A percentile compares a stretch with the other conserved stretches of the same genome.
phyloP scores from a whole-genome alignment of 139 green algal species.

The Haematococcus lacustris region DNA sequence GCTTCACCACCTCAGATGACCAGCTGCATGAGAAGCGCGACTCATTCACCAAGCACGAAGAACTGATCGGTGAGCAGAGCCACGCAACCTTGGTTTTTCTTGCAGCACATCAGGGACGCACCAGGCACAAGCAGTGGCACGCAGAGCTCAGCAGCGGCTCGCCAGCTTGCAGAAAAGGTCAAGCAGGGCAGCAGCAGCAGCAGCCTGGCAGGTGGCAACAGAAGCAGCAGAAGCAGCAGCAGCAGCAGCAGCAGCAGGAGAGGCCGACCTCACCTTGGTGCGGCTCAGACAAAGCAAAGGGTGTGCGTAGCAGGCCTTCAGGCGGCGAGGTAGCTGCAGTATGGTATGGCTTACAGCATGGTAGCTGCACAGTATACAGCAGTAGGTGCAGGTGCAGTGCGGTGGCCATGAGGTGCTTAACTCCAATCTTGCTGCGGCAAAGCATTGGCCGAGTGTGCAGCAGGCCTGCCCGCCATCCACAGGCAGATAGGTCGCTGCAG shows the following conservation, averaged over 20 bases:
- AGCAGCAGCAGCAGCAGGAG: not conserved
- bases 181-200: not conserved
- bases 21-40: constrained; percentile 35
- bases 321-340: no score
- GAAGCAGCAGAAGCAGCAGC: not conserved
- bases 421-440: no score
- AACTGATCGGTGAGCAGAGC: constrained; percentile 51
- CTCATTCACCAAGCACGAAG: constrained; percentile 41
- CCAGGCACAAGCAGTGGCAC: not conserved
- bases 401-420: no score
- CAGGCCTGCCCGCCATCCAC: not conserved
- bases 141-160: no score
- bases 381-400: no score
- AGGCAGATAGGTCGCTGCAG: not conserved
- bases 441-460: not conserved
- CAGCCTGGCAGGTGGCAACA: not conserved
- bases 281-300: no score
- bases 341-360: no score
- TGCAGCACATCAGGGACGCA: not conserved
- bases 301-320: no score
- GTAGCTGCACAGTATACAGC: no score
- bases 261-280: not conserved
- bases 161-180: not conserved
- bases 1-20: constrained; percentile 31
- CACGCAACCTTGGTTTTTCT: not conserved